phyloP scores from a whole-genome alignment of 1,284 basidiomycete species.

The Malassezia obtusa region DNA sequence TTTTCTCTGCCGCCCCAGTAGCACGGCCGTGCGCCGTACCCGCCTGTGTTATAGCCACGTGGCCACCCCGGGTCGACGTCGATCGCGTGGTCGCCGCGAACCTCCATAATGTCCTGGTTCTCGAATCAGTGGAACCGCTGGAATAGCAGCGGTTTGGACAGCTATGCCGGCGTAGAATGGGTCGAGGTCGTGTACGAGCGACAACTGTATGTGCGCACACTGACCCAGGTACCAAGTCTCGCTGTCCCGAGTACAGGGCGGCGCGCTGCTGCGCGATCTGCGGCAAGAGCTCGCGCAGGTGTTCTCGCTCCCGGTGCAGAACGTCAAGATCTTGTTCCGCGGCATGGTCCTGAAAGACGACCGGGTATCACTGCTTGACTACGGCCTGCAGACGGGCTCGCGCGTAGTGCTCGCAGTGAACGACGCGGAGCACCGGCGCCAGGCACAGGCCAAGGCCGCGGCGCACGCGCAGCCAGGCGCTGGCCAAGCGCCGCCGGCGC shows the following conservation, averaged over 20 bases:
- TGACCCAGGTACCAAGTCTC: constrained; percentile 24
- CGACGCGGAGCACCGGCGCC: constrained; percentile 11
- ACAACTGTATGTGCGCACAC: constrained; percentile 24
- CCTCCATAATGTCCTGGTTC: constrained; percentile 42
- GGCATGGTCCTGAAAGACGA: constrained; percentile 42
- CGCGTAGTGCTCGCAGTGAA: constrained; percentile 30
- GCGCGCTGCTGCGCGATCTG: constrained; percentile 30
- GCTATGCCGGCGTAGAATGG: constrained; percentile 6
- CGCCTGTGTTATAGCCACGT: not conserved
- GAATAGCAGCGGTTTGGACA: constrained; percentile 1
- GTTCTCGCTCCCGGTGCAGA: constrained; percentile 31
- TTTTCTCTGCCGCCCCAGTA: constrained; percentile 15
- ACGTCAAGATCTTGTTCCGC: constrained; percentile 32
- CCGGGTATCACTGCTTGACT: constrained; percentile 26
- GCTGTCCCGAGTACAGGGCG: constrained; percentile 19
- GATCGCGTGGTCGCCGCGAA: not conserved
- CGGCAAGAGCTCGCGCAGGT: constrained; percentile 33
- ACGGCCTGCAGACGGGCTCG: constrained; percentile 32
- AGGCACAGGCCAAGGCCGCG: not conserved
- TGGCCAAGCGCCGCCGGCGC: not conserved
- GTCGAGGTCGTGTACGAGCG: constrained; percentile 38
- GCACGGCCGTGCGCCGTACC: not conserved
- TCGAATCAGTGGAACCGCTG: constrained; percentile 42
- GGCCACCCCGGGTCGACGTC: not conserved
- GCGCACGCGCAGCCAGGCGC: not conserved